A percentile compares a stretch with the other conserved stretches of the same genome.
Evolutionary conservation across 352 stramenopile species (phyloP).

Genomic region (Globisporangium paddicum): DNA sequence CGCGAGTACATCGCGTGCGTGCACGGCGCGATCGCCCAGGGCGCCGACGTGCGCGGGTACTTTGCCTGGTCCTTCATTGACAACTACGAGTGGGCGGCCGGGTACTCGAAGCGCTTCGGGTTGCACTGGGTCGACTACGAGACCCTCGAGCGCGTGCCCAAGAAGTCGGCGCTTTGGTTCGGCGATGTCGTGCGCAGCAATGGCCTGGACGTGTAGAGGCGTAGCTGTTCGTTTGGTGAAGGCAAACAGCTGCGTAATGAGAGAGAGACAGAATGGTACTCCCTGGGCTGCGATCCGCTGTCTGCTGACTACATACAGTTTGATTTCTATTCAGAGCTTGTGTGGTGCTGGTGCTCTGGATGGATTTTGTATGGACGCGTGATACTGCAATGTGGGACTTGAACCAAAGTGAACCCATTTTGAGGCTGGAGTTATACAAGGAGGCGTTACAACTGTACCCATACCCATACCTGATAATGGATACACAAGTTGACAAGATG

Average conservation of each 20-base stretch:
- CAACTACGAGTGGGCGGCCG: constrained; percentile 90
- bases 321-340: no score
- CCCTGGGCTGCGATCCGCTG: no score
- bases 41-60: constrained; percentile 72
- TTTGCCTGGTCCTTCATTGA: constrained; percentile 91
- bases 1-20: constrained; percentile 78
- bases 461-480: no score
- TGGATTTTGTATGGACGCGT: no score
- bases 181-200: constrained; percentile 44
- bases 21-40: constrained; percentile 35
- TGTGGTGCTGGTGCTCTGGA: no score
- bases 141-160: constrained; percentile 55
- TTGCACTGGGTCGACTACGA: constrained; percentile 52
- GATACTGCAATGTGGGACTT: no score
- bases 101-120: constrained; percentile 54
- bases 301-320: no score
- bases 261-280: no score
- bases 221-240: not conserved
- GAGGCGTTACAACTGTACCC: no score
- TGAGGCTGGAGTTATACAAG: no score
- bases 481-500: no score
- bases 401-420: no score
- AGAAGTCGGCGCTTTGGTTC: constrained; percentile 57
- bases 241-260: not conserved
- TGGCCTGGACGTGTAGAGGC: constrained; percentile 14